Conservation (phyloP, 345 rosid genomes). For the Reutealis trisperma region DNA sequence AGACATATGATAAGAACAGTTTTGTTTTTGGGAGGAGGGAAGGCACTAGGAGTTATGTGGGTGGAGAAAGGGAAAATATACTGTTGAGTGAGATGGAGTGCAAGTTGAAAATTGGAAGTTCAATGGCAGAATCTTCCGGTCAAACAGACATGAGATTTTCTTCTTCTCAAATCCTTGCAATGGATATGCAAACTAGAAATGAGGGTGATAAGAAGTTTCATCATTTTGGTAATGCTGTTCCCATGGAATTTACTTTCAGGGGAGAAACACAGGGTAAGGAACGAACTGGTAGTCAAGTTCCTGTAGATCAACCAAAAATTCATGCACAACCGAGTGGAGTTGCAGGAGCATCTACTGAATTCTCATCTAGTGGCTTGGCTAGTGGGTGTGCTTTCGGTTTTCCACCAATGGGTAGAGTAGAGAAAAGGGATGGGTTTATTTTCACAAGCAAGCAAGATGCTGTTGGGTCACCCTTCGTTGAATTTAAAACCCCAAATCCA, state of each 20-base stretch:
- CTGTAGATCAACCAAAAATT: slow-evolving; percentile 24
- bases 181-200: slow-evolving; percentile 31
- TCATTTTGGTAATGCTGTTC: slow-evolving; percentile 26
- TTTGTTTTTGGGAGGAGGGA: slow-evolving; percentile 29
- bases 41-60: slow-evolving; percentile 20
- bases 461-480: slow-evolving; percentile 38
- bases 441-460: slow-evolving; percentile 43
- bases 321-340: slow-evolving; percentile 12
- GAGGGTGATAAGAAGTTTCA: slow-evolving; percentile 28
- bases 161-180: slow-evolving; percentile 29
- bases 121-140: slow-evolving; percentile 31
- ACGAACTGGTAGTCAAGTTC: slow-evolving; percentile 31
- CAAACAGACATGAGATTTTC: slow-evolving; percentile 25
- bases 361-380: slow-evolving; percentile 27
- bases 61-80: slow-evolving; percentile 45
- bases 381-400: slow-evolving; percentile 23
- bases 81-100: slow-evolving; percentile 53
- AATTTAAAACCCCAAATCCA: slow-evolving; percentile 55
- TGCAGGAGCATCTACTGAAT: slow-evolving; percentile 27
- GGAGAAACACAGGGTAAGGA: slow-evolving; percentile 36
- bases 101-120: slow-evolving; percentile 53
- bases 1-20: slow-evolving; percentile 17
- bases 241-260: slow-evolving; percentile 34
- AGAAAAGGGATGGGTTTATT: slow-evolving; percentile 30
- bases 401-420: slow-evolving; percentile 27